A percentile compares a stretch with the other conserved stretches of the same genome.
These are phyloP conservation scores for Penicillium odoratum DNA, from an alignment of 495 filamentous ascomycete genomes.

Conservation along the genomic window DNA sequence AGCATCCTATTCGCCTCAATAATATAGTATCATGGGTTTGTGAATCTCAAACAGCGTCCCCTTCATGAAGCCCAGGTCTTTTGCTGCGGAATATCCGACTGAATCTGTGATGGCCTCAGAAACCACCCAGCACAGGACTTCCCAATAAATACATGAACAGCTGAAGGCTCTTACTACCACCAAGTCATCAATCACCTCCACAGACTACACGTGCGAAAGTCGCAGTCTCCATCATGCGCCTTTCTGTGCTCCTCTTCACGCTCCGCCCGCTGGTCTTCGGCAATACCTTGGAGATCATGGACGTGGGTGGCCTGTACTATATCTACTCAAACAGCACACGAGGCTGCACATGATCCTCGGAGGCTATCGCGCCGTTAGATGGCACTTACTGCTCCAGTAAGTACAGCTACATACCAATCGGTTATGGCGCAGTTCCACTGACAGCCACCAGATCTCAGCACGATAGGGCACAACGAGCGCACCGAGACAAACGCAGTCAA, in stretches of 20 bases:
- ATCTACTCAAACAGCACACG: background rate
- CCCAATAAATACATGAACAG: background rate
- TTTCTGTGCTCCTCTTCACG: background rate
- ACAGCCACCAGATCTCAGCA: background rate
- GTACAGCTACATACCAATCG: background rate
- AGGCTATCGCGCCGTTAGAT: background rate
- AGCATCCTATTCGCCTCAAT: too few species aligned
- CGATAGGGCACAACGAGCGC: background rate
- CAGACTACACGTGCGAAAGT: background rate
- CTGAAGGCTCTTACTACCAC: background rate
- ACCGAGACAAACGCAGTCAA: background rate
- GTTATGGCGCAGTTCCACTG: background rate
- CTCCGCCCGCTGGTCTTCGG: background rate
- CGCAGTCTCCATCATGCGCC: background rate
- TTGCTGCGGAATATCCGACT: too few species aligned
- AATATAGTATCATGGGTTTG: too few species aligned
- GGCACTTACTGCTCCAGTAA: background rate
- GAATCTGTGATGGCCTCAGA: too few species aligned
- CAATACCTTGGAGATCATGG: background rate
- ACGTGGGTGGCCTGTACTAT: background rate
- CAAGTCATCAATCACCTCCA: background rate
- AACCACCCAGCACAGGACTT: background rate
- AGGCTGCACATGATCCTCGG: background rate
- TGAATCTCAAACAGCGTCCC: too few species aligned
- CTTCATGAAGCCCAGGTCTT: background rate